Evolutionary conservation across 345 rosid species (phyloP), one percentile per base, ranked within the genome.

Genomic region (Raphanus sativus): DNA sequence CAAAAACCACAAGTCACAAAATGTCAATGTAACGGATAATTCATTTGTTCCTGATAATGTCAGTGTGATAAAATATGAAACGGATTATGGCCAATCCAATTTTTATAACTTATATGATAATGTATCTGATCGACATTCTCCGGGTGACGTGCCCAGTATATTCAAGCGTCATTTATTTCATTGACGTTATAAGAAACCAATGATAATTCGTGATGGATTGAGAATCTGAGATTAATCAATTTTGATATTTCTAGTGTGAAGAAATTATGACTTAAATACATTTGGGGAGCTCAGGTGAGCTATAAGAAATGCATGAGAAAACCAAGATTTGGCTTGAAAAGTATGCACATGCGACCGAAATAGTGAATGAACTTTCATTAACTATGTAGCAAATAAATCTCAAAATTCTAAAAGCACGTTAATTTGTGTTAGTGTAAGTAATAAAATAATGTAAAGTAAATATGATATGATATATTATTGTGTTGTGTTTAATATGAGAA

Each of bases 41-140:
- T 21, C 21, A 21, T 21, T 21, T 21, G 21, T 21, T 21, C 21
- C 21, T 21, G 29, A 56, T 21, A 56, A 21, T 56, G 29, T 8
- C 11, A 17, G 2, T 21, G 26, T 2, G 36, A 28, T 28, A 5
- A 60, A 12, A 28, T 8, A 24, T 4, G 12, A 11, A 10, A 56
- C 29, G 32, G 5, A 7, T n/a, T 63, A 24, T 32, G 28, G 64
- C 34, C 65, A 65, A 10, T 16, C 32, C 42, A 75, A 40, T 56
- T 29, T 75, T 4, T 29, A 8, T 8, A 75, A 59, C 7, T n/a
- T 45, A 75, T 21, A 68, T 68, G 42, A 17, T 67, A 11, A 34
- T 30, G 1, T 61, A 30, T 45, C 3, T 70, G 59, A 62, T 76
- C 74, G 63, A 76, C 69, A 76, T 48, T 69, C 55, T 69, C 40